phyloP scores from a whole-genome alignment of 2,329 filamentous ascomycete genomes.

The Phoma sp. region DNA sequence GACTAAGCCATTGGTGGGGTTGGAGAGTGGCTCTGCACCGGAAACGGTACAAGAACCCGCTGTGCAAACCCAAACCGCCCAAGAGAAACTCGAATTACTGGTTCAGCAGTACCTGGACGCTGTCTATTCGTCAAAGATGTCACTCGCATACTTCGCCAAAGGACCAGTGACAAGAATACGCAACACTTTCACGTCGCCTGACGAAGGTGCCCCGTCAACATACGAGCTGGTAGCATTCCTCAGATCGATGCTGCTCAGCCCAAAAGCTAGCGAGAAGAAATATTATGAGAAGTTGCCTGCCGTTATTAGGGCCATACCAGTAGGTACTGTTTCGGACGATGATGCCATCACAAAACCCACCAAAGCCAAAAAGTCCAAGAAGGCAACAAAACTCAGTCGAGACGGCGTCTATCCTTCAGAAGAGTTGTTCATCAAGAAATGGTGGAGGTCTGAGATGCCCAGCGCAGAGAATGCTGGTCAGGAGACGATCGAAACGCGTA shows the following conservation, averaged over 20 bases:
- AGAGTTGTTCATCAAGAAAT: slow-evolving; percentile 68
- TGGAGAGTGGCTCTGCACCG: background rate
- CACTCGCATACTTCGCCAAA: slow-evolving; percentile 84
- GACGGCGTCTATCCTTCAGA: slow-evolving; percentile 74
- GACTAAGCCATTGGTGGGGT: background rate
- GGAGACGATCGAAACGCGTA: slow-evolving; percentile 56
- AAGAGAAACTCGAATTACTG: slow-evolving; percentile 61
- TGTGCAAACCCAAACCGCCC: slow-evolving; percentile 26
- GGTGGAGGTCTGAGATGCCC: slow-evolving; percentile 67
- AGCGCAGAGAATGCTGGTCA: slow-evolving; percentile 43
- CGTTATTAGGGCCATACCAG: slow-evolving; percentile 66
- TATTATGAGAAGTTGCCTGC: slow-evolving; percentile 74
- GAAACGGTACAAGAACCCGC: slow-evolving; percentile 9
- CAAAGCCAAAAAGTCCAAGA: slow-evolving; percentile 50
- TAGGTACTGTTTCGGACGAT: slow-evolving; percentile 55
- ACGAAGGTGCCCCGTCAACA: slow-evolving; percentile 67
- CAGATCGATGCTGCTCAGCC: slow-evolving; percentile 71
- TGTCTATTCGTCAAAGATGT: slow-evolving; percentile 66
- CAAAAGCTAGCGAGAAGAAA: slow-evolving; percentile 77
- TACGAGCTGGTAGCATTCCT: slow-evolving; percentile 72
- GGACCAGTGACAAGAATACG: slow-evolving; percentile 78
- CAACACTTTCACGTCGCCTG: slow-evolving; percentile 71
- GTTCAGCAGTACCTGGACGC: slow-evolving; percentile 52
- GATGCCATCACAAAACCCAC: slow-evolving; percentile 36
- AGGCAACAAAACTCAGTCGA: slow-evolving; percentile 66